Percentiles rank a stretch among this genome's conserved stretches.
These are phyloP conservation scores for Quercus agrifolia DNA, from an alignment of 306 rosid genomes.

Conservation along the genomic window DNA sequence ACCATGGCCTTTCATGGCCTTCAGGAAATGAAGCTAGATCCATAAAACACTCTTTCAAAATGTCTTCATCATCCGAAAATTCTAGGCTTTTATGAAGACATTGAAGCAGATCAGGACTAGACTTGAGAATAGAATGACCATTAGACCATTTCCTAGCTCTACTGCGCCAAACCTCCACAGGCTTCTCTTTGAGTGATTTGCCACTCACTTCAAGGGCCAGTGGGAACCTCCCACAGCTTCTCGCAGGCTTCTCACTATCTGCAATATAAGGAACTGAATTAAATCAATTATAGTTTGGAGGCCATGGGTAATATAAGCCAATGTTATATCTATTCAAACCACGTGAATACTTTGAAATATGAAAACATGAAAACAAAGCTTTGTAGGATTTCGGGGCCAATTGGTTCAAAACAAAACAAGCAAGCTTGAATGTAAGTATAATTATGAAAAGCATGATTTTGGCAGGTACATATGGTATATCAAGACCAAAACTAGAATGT, in stretches of 20 bases:
- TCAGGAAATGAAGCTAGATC: too few species aligned
- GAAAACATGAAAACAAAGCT: background rate
- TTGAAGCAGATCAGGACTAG: slow-evolving; percentile 6
- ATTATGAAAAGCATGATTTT: too few species aligned
- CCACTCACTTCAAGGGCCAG: slow-evolving; percentile 44
- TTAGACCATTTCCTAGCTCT: slow-evolving; percentile 26
- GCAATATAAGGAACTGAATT: slow-evolving; percentile 18
- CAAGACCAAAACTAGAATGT: too few species aligned
- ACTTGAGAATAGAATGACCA: slow-evolving; percentile 41
- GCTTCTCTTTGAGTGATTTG: slow-evolving; percentile 31
- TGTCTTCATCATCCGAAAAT: too few species aligned
- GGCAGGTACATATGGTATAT: too few species aligned
- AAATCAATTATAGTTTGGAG: background rate
- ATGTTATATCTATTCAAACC: background rate
- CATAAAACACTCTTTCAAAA: too few species aligned
- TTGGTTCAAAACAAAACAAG: too few species aligned
- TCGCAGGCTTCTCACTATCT: slow-evolving; percentile 55
- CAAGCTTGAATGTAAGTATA: too few species aligned
- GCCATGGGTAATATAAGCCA: background rate
- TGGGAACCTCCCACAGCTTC: slow-evolving; percentile 46
- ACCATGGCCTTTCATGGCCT: background rate
- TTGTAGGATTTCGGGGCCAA: background rate
- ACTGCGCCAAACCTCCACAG: slow-evolving; percentile 35
- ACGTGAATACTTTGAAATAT: background rate
- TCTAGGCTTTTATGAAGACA: too few species aligned